phyloP scores from a whole-genome alignment of 805 yeast species.

The Sporopachydermia lactativora region DNA sequence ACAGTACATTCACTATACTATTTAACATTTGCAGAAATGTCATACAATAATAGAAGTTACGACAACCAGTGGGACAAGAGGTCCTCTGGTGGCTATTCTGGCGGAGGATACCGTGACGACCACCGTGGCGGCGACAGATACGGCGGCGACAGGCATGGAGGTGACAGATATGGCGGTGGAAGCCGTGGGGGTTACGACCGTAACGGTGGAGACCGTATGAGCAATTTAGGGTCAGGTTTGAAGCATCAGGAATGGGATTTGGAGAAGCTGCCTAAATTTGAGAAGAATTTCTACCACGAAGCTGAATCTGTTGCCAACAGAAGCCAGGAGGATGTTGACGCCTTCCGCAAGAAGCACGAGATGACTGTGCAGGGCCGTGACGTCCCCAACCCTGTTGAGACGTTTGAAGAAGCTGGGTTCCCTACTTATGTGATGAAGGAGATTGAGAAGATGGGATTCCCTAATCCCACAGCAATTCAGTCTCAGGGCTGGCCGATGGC shows the following conservation, averaged over 20 bases:
- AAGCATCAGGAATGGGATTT: conserved; percentile 72
- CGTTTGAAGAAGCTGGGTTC: conserved; percentile 95
- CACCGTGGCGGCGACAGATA: conserved; percentile 18
- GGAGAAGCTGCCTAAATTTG: conserved; percentile 70
- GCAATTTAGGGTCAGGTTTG: conserved; percentile 37
- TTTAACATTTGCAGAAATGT: neutral
- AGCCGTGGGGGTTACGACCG: conserved; percentile 24
- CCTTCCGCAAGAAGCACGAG: conserved; percentile 70
- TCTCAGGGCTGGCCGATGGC: conserved; percentile 99
- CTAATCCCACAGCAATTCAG: conserved; percentile 89
- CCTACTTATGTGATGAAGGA: conserved; percentile 86
- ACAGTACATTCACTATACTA: conserved; percentile 4
- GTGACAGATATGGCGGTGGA: conserved; percentile 24
- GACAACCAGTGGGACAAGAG: conserved; percentile 20
- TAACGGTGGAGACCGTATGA: conserved; percentile 22
- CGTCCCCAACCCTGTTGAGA: conserved; percentile 87
- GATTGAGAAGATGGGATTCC: conserved; percentile 87
- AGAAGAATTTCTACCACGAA: conserved; percentile 89
- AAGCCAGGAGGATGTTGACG: conserved; percentile 53
- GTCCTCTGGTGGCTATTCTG: conserved; percentile 18
- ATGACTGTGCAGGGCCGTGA: conserved; percentile 77
- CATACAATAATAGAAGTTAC: neutral
- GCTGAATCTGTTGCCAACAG: conserved; percentile 66
- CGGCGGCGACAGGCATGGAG: conserved; percentile 20
- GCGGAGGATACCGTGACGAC: conserved; percentile 14